Percentiles rank a stretch among this genome's conserved stretches.
Conservation (phyloP, 116 monocot species). For the Papilionanthe hybrid region DNA sequence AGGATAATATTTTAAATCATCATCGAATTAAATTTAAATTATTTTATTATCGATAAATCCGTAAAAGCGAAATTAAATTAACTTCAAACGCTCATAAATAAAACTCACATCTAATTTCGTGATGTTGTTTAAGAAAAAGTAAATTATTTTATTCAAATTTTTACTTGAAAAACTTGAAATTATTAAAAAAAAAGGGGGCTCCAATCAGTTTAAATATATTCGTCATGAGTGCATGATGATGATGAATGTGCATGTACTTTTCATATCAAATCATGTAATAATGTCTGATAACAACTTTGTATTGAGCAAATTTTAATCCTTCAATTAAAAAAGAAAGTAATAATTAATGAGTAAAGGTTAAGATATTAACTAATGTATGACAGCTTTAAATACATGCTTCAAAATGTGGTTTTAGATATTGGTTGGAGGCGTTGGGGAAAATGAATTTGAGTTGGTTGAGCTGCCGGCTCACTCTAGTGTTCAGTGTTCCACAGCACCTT, state of each 20-base stretch:
- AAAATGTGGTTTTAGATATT: background rate
- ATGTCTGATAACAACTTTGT: background rate
- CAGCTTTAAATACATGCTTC: background rate
- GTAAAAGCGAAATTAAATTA: no score
- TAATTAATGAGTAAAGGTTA: constrained; percentile 4
- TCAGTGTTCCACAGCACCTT: background rate
- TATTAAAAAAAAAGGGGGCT: no score
- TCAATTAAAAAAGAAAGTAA: background rate
- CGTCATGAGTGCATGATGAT: background rate
- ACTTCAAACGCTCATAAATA: no score
- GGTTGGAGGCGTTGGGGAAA: background rate
- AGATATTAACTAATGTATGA: background rate
- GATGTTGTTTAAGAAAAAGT: no score
- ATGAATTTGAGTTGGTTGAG: background rate
- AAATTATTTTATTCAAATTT: no score
- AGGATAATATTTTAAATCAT: no score
- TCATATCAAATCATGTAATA: background rate
- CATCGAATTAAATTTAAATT: no score
- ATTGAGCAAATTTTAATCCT: background rate
- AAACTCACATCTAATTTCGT: no score
- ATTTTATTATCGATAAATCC: no score
- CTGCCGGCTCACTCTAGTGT: constrained; percentile 1
- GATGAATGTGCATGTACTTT: background rate
- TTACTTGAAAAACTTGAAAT: no score
- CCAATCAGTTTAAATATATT: background rate